Evolutionary conservation across 2,329 filamentous ascomycete species (phyloP).

Genomic region (Grosmannia huntii): DNA sequence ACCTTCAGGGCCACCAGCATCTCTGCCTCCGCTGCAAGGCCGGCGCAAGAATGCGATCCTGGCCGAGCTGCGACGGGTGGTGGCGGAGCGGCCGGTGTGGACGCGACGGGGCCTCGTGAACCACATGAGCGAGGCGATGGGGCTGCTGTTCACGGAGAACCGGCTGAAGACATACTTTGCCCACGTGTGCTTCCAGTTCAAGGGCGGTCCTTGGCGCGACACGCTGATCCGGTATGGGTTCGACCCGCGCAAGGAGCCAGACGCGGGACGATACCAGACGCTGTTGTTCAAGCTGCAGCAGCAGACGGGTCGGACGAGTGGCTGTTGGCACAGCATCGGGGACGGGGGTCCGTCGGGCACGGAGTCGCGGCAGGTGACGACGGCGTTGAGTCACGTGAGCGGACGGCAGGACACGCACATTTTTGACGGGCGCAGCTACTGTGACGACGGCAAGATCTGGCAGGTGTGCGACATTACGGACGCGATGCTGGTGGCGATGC

Average conservation of each 20-base stretch:
- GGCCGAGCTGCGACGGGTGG: slow-evolving; percentile 46
- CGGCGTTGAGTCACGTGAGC: not conserved
- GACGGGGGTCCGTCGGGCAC: not conserved
- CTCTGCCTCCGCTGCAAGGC: slow-evolving; percentile 43
- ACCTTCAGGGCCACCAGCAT: slow-evolving; percentile 45
- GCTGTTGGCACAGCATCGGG: slow-evolving; percentile 18
- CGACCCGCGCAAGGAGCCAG: slow-evolving; percentile 67
- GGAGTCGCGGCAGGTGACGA: not conserved
- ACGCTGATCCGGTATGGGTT: slow-evolving; percentile 74
- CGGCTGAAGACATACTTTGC: slow-evolving; percentile 63
- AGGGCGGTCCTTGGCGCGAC: slow-evolving; percentile 83
- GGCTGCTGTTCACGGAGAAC: slow-evolving; percentile 27
- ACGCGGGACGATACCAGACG: slow-evolving; percentile 76
- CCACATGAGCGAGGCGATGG: slow-evolving; percentile 37
- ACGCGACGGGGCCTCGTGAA: slow-evolving; percentile 75
- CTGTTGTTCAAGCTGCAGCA: slow-evolving; percentile 67
- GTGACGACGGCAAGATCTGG: slow-evolving; percentile 78
- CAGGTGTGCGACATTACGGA: slow-evolving; percentile 89
- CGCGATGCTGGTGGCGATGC: slow-evolving; percentile 53
- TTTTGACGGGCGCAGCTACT: slow-evolving; percentile 68
- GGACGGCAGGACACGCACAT: slow-evolving; percentile 48
- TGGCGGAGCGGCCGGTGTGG: slow-evolving; percentile 70
- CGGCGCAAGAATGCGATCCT: slow-evolving; percentile 52
- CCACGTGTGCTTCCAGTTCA: slow-evolving; percentile 85
- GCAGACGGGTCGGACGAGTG: slow-evolving; percentile 30